Base-by-base conservation (phyloP, 2,329 filamentous ascomycete genomes). In the Colletotrichum siamense region DNA sequence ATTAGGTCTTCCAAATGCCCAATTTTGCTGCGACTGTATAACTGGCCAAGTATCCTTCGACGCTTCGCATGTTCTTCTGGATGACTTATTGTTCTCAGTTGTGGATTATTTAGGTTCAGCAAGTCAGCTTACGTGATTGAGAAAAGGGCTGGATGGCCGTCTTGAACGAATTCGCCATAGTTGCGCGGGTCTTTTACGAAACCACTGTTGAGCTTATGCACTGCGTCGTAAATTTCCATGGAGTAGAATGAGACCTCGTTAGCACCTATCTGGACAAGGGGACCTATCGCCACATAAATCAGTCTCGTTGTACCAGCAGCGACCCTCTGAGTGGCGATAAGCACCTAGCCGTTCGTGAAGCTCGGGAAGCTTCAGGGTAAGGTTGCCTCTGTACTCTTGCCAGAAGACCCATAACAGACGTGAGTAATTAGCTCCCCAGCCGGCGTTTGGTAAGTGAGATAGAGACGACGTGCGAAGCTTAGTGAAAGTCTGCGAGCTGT, bases 101-200 rank as follows among this genome's bases (percentile, higher is more conserved):
- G 1, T 8, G 13, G 26, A 2, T 24, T 1, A 32, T 8, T n/a
- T 15, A 8, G 9, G n/a, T 6, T 13, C 49, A 36, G 5, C 3
- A 18, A 36, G 5, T 22, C 8, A 3, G 6, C 77, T 10, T 75
- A 77, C 81, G 81, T 82, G 24, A 82, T 79, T 0, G 81, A 82
- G 36, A 82, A 82, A 1, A 82, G 76, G 0, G 81, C 81, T 3
- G 81, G 81, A 64, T 81, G 80, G 0, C 80, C 80, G 36, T 78
- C 81, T 72, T 82, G 81, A 0, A 82, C 79, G 28, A 82, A 82
- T 24, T 81, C 77, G 7, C 81, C 81, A 72, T 82, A 82, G 1
- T 78, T 79, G 6, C 80, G 70, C 0, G 81, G 80, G 8, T 82
- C 81, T 59, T 82, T 82, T 2, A 69, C 66, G 15, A 79, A 82